phyloP scores from a whole-genome alignment of 345 rosid species.

The Corymbia maculata region DNA sequence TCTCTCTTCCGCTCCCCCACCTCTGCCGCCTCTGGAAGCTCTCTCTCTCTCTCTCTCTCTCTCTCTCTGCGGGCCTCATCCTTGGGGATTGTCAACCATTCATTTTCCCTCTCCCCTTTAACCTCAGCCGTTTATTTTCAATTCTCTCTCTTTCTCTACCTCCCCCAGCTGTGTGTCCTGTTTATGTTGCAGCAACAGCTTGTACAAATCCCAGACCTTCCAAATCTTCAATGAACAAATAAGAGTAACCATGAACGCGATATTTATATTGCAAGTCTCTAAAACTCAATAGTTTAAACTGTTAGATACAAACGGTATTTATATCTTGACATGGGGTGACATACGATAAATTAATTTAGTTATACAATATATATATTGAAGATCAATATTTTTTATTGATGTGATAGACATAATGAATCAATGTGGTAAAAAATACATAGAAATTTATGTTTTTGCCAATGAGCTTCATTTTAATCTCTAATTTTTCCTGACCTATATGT shows the following conservation, averaged over 20 bases:
- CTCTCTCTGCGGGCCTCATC: slow-evolving; percentile 9
- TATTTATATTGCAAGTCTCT: not conserved
- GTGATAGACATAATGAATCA: not conserved
- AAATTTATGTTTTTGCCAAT: not conserved
- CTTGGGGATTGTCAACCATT: slow-evolving; percentile 30
- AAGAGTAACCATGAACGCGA: not conserved
- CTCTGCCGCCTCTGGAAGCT: slow-evolving; percentile 60
- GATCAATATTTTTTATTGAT: not conserved
- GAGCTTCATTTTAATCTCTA: not conserved
- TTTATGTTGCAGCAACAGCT: not conserved
- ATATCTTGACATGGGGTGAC: not conserved
- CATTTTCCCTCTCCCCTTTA: slow-evolving; percentile 6
- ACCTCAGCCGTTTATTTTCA: not conserved
- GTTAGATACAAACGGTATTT: not conserved
- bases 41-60: slow-evolving; percentile 20
- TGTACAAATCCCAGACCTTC: not conserved
- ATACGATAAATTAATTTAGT: not conserved
- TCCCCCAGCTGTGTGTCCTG: not conserved
- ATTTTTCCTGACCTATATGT: not conserved
- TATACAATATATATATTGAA: not conserved
- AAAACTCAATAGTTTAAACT: not conserved
- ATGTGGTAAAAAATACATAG: not conserved
- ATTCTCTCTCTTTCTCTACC: not conserved
- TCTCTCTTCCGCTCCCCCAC: slow-evolving; percentile 63
- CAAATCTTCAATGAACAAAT: not conserved